Conservation (phyloP, 176 grass and related monocot species). For the Triticum dicoccoides region DNA sequence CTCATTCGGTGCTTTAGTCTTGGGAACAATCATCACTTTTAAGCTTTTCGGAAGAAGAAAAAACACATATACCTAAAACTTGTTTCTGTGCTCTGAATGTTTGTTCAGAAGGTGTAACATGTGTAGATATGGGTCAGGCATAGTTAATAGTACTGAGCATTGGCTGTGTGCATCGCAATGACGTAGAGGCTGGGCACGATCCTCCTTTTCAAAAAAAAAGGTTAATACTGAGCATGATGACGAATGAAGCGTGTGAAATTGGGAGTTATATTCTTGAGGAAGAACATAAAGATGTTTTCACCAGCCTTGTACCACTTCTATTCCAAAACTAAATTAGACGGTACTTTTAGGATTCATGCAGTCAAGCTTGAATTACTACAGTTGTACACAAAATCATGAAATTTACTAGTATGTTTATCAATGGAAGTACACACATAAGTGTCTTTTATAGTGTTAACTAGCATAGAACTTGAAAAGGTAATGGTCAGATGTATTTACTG, state of each 20-base stretch:
- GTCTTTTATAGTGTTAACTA: background rate
- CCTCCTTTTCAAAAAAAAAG: too few species aligned
- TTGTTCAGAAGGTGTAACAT: background rate
- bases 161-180: too few species aligned
- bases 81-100: background rate
- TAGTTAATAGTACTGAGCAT: background rate
- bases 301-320: background rate
- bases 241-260: background rate
- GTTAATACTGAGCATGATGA: background rate
- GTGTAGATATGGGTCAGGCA: background rate
- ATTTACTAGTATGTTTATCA: background rate
- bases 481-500: background rate
- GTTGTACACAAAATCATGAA: background rate
- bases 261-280: background rate
- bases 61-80: background rate
- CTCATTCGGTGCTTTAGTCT: background rate
- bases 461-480: background rate
- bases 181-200: too few species aligned
- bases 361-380: background rate
- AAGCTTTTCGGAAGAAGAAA: background rate
- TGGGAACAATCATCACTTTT: background rate
- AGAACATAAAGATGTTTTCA: background rate
- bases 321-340: background rate
- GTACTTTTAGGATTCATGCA: background rate
- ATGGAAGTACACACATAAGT: background rate